A percentile compares a stretch with the other conserved stretches of the same genome.
Evolutionary conservation across 1,139 yeast genomes (phyloP).

Genomic region (Blastobotrys serpentis): DNA sequence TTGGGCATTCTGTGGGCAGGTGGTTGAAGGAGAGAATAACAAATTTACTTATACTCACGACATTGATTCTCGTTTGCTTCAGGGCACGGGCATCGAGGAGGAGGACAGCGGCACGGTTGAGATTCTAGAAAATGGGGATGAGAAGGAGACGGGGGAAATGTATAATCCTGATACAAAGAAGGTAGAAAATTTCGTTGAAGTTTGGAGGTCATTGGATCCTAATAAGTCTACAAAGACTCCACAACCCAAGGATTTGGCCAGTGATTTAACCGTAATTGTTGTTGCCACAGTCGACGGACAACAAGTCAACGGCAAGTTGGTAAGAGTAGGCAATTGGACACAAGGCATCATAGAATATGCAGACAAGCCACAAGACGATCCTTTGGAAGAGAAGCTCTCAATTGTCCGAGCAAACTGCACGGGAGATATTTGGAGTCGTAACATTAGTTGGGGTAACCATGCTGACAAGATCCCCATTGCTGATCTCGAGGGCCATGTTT

Average conservation of each 20-base stretch:
- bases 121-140: conserved; percentile 43
- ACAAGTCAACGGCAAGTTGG: conserved; percentile 24
- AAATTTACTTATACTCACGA: conserved; percentile 42
- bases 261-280: conserved; percentile 17
- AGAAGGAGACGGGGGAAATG: conserved; percentile 58
- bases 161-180: conserved; percentile 47
- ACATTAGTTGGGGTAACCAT: conserved; percentile 19
- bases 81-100: conserved; percentile 21
- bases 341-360: conserved; percentile 24
- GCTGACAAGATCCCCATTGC: conserved; percentile 17
- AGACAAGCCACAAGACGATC: conserved; percentile 4
- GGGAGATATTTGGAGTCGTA: conserved; percentile 17
- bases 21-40: conserved; percentile 32
- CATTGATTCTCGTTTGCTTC: conserved; percentile 41
- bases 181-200: conserved; percentile 51
- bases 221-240: conserved; percentile 32
- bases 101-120: conserved; percentile 26
- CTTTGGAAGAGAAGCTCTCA: conserved; percentile 17
- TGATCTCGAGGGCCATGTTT: conserved; percentile 13
- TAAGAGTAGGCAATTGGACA: conserved; percentile 27
- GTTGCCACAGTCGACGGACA: conserved; percentile 21
- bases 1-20: conserved; percentile 49
- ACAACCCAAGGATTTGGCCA: conserved; percentile 7
- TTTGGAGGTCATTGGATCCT: conserved; percentile 58
- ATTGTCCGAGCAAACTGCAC: conserved; percentile 18